These are phyloP conservation scores for Fusarium chlamydosporum DNA, from an alignment of 2,329 filamentous ascomycete genomes.

Conservation along the genomic window DNA sequence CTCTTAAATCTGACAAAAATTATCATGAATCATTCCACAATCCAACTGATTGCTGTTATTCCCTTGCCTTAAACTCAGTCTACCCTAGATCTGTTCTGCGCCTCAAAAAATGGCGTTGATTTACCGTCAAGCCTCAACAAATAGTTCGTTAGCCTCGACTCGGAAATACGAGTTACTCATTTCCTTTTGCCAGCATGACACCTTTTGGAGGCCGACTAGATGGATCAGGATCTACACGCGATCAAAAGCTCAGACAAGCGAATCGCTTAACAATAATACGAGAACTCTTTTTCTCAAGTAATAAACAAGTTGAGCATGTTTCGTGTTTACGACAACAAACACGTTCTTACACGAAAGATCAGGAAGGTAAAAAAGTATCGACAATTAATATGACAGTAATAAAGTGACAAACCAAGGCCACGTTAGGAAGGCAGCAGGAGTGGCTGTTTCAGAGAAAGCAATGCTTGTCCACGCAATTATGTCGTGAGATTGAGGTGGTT, in stretches of 20 bases:
- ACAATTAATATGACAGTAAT: conserved; percentile 25
- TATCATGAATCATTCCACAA: not conserved
- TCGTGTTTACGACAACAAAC: not conserved
- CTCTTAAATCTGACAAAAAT: not conserved
- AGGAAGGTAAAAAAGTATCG: not conserved
- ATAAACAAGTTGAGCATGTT: too few species aligned
- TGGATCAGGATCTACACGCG: not conserved
- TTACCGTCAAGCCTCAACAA: not conserved
- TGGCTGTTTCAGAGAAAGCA: conserved; percentile 26
- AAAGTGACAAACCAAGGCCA: conserved; percentile 19
- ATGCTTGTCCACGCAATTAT: not conserved
- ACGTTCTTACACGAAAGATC: not conserved
- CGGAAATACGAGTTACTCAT: conserved; percentile 10
- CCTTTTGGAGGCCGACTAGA: not conserved
- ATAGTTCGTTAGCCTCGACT: conserved; percentile 1
- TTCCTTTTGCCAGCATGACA: conserved; percentile 9
- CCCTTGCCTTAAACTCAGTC: not conserved
- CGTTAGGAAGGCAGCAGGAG: conserved; percentile 23
- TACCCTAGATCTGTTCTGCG: not conserved
- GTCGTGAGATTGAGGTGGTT: conserved; percentile 2
- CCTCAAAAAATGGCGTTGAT: not conserved
- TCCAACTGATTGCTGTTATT: not conserved
- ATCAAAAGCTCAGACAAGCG: conserved; percentile 8
- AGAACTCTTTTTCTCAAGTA: not conserved
- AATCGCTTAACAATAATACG: not conserved